Base-by-base conservation (phyloP, 23 red algal species). In the Gracilariopsis chorda region DNA sequence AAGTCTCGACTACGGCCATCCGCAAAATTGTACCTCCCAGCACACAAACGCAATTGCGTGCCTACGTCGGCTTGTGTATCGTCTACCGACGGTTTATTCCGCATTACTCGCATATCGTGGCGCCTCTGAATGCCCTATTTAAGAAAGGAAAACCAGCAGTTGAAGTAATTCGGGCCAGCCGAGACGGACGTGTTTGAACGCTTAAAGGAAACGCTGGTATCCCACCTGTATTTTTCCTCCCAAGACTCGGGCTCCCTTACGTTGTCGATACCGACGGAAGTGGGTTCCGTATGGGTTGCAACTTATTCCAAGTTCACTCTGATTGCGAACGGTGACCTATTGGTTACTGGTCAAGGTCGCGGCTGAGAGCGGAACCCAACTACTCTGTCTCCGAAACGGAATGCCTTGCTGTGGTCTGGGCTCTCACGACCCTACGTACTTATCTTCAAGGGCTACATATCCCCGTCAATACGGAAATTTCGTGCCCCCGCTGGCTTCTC, bases 391-490 rank as follows among this genome's bases (percentile, higher is more conserved):
- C 29, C 17, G 33, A 92, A 70, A 59, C 5, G 49, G 78, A 92
- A 32, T 71, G 25, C 24, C 42, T 65, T 20, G 88, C 36, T 28
- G 88, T 87, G 16, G 78, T 92, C 1, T 92, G 55, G 77, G 24
- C 34, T 6, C 10, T 83, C 6, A 0, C 30, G 20, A 75, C 27
- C 29, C 42, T 60, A 21, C 88, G 57, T 40, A 21, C 19, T 7
- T 53, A 92, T 47, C 51, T 85, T 55, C n/a, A 16, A n/a, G 14
- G n/a, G 16, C 16, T 16, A n/a, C 49, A n/a, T 55, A 16, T 55
- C 49, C 16, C n/a, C n/a, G 49, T n/a, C 16, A 16, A 55, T 55
- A 55, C 49, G 16, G 49, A 55, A 14, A 14, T 14, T 55, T 14
- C 49, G 16, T 14, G 16, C 14, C 49, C n/a, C n/a, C 49, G 14